These are phyloP conservation scores for Tremellales sp. DNA, from an alignment of 1,284 basidiomycete genomes.

Conservation along the genomic window DNA sequence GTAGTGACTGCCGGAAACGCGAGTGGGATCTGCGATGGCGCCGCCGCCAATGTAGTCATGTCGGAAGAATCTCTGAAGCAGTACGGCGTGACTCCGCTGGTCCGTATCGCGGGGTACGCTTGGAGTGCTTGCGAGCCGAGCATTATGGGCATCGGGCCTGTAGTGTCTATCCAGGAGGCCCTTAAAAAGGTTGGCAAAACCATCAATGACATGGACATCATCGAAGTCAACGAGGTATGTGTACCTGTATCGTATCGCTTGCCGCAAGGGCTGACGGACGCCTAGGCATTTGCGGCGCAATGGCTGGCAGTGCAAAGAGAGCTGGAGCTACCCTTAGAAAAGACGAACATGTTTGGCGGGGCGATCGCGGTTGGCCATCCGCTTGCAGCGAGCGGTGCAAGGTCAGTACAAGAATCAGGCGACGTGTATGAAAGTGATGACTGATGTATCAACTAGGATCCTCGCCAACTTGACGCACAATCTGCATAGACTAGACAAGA, in stretches of 20 bases:
- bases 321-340: conserved; percentile 54
- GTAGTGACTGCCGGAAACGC: conserved; percentile 56
- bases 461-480: conserved; percentile 55
- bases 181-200: conserved; percentile 36
- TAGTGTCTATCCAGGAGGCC: conserved; percentile 40
- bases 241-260: not conserved
- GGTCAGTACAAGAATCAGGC: conserved; percentile 21
- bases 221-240: conserved; percentile 55
- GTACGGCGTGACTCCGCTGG: conserved; percentile 52
- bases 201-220: conserved; percentile 53
- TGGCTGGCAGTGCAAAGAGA: conserved; percentile 56
- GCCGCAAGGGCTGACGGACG: conserved; percentile 1
- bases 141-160: conserved; percentile 59
- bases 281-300: conserved; percentile 55
- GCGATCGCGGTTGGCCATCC: conserved; percentile 55
- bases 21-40: conserved; percentile 56
- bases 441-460: conserved; percentile 37
- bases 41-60: conserved; percentile 55
- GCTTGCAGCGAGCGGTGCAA: conserved; percentile 54
- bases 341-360: conserved; percentile 55
- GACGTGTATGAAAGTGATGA: not conserved
- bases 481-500: conserved; percentile 53
- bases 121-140: conserved; percentile 56
- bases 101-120: conserved; percentile 53
- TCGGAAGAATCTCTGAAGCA: conserved; percentile 51